Evolutionary conservation across 352 stramenopile genomes (phyloP).

Genomic region (Thraustotheca clavata): DNA sequence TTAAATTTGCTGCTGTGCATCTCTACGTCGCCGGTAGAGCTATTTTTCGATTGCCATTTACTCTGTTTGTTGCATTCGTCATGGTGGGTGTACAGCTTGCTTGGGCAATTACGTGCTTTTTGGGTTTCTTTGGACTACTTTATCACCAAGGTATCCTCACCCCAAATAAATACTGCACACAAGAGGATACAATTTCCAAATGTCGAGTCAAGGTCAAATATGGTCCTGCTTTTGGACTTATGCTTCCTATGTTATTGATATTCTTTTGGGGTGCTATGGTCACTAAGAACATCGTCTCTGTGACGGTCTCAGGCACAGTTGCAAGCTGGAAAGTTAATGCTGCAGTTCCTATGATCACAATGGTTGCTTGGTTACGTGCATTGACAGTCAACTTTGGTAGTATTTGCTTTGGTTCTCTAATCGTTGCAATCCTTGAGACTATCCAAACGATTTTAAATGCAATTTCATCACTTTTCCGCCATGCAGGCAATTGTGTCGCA

Average conservation of each 20-base stretch:
- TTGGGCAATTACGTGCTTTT: conserved; percentile 81
- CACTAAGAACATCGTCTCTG: conserved; percentile 85
- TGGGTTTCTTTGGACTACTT: conserved; percentile 76
- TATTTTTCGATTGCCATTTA: conserved; percentile 78
- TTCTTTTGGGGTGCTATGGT: conserved; percentile 90
- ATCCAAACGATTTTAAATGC: conserved; percentile 62
- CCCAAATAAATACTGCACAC: conserved; percentile 29
- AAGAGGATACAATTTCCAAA: conserved; percentile 32
- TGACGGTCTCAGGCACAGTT: conserved; percentile 85
- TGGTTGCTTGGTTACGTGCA: conserved; percentile 66
- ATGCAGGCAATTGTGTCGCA: conserved; percentile 69
- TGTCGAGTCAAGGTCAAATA: conserved; percentile 43
- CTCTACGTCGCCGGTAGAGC: conserved; percentile 81
- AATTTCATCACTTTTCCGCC: conserved; percentile 45
- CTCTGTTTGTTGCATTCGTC: conserved; percentile 73
- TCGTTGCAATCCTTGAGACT: conserved; percentile 83
- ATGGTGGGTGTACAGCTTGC: conserved; percentile 77
- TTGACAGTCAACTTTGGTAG: conserved; percentile 85
- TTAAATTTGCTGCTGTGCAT: conserved; percentile 90
- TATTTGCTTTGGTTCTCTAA: conserved; percentile 90
- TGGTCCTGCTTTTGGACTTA: conserved; percentile 44
- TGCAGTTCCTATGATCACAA: conserved; percentile 59
- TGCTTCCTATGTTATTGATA: conserved; percentile 85
- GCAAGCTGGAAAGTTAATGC: conserved; percentile 85
- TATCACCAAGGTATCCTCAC: conserved; percentile 60